Base-by-base conservation (phyloP, 2,329 filamentous ascomycete species). In the Phyllosticta paracitricarpa region DNA sequence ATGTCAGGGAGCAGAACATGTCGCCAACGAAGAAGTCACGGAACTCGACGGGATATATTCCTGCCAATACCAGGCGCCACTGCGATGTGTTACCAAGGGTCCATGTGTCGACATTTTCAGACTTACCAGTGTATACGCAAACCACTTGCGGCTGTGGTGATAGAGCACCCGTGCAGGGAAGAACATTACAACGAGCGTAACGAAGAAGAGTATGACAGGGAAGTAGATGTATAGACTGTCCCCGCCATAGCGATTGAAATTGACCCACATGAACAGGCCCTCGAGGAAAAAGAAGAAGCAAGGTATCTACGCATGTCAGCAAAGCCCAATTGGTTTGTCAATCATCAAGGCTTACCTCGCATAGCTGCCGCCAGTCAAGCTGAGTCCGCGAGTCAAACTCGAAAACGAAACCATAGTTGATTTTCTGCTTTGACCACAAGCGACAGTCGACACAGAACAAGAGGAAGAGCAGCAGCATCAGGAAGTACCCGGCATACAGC, bases 391-490 rank as follows among this genome's bases (percentile, higher is more conserved):
- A 86, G 77, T 97, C 92, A 70, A 96, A 94, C 75, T 99, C 94
- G 70, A 99, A 99, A 67, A 97, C 91, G 73, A 97, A 97, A 59
- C 88, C 84, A 72, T 97, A 97, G 72, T 99, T 99, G 75, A 99
- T 89, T 74, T 93, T 95, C 71, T 87, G 86, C 58, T 78, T 79
- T 5, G 85, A 84, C 91, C 93, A 99, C 17, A 96, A 76, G 61
- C 86, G 85, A 72, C 92, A 96, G 69, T 91, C 87, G 40, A 96
- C 69, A 69, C 89, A 91, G 70, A 97, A 97, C n/a, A 95, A 77
- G 9, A 88, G 77, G 69, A 95, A 87, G 22, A 97, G 79, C 54
- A 91, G 81, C 4, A 95, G 81, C 73, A 90, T 86, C 28, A 97
- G 79, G 68, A 96, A 95, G 72, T 95, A 97, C 1, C 94, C 94